Evolutionary conservation across 2,329 filamentous ascomycete genomes (phyloP), one percentile per base, ranked within the genome.

Genomic region (Diaporthe vaccinii): DNA sequence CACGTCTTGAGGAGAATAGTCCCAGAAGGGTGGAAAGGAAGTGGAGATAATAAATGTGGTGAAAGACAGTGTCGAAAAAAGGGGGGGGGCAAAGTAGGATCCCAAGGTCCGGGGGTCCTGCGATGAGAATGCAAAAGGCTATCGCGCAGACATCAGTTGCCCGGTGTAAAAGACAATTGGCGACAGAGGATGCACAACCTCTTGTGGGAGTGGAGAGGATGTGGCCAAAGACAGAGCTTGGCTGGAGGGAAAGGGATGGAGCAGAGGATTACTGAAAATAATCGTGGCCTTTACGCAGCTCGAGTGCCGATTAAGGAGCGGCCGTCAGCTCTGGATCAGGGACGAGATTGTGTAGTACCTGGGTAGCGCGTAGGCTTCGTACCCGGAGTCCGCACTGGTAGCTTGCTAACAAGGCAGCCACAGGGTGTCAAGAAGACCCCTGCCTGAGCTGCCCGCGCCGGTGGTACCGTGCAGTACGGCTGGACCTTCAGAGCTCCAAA

Each of bases 231-330:
- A 73, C 73, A 75, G 59, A 69, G 67, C 73, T 73, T 69, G 65
- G 72, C 55, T 59, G 28, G n/a, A 65, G 46, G 72, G 59, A 57
- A 76, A 74, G 75, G 75, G 72, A 76, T 74, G 62, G 59, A 70
- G 28, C n/a, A 31, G 62, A 55, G n/a, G 22, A 39, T 25, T 55
- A 36, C 39, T 74, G 62, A 41, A 49, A 76, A 76, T 70, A 70
- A 74, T 76, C 70, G 74, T 76, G 74, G 74, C 74, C 74, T 76
- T 62, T 75, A 65, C 61, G 61, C 65, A 73, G 70, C 71, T 55
- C 71, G 61, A 46, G 58, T 73, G 49, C 61, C 61, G 71, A 73
- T 51, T 14, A 71, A 71, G 68, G 44, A 25, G 71, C 53, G 10
- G 46, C 28, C 65, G 34, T 69, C 65, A 69, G 65, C 65, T 53